Evolutionary conservation across 2,329 filamentous ascomycete genomes (phyloP), one percentile per base, ranked within the genome.

Genomic region (Apiospora pterosperma): DNA sequence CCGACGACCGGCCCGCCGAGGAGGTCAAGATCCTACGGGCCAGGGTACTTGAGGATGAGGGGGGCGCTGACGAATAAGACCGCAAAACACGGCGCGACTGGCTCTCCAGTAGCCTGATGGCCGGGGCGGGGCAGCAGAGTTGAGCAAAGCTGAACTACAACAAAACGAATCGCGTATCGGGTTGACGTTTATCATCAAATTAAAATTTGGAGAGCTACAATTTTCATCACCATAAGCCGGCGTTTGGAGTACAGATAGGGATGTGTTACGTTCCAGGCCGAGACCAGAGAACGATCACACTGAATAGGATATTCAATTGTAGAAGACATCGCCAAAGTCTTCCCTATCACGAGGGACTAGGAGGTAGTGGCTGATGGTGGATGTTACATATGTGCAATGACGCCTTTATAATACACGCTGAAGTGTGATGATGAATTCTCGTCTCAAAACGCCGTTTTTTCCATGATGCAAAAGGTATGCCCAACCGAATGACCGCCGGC

Each of bases 1-100:
- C 91, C 77, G 90, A 90, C 82, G 96, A 99, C 80, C 97, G 95
- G 81, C 96, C 96, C 0, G 92, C 96, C 76, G 93, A 97, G 73
- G 96, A 99, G 76, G 93, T 99, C 73, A 98, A 97, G 80, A 97
- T 99, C 70, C 87, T 99, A 65, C 60, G 60, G 16, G 60, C 60
- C 10, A 42, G 36, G 16, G 25, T 44, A 2, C 25, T 62, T 16
- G 60, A 62, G 38, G 60, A 61, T 21, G 38, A 44, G 1, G 38
- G 38, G 3, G 60, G 31, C 25, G 28, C 28, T 10, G 48, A 55
- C 48, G 48, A 34, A 28, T 55, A 55, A 55, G 16, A n/a, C 28
- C 19, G 48, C n/a, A 19, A n/a, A n/a, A n/a, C 16, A 11, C 16
- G 28, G 25, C 28, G 28, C 48, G 48, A n/a, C 48, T 28, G 25